Base-by-base conservation (phyloP, 169 alveolate genomes). In the Plasmodium reichenowi region DNA sequence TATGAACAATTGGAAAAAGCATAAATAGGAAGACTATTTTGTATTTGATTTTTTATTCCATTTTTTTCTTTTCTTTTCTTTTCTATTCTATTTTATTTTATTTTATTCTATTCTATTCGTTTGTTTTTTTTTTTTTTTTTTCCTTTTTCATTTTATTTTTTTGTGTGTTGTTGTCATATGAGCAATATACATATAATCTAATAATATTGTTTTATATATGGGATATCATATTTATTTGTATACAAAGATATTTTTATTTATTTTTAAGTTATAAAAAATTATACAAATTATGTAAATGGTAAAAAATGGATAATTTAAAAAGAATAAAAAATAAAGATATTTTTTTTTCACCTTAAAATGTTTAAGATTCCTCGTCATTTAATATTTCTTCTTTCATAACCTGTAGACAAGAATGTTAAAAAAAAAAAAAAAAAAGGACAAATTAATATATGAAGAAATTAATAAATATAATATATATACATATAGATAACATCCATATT, bases 351-450 rank as follows among this genome's bases (percentile, higher is more conserved):
- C 45, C 45, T 50, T 78, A 7, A 43, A 54, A 48, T 12, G 3
- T 68, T 67, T 62, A 83, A 17, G 75, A 83, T 24, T 83, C 91
- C 58, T 83, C 91, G 29, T 83, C 91, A 62, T 83, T 83, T 32
- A 83, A 68, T 54, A 83, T 83, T 68, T 83, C 91, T 56, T 83
- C 91, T 60, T 83, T 83, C 91, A 83, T 83, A 68, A 83, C 72
- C 91, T 83, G 70, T 26, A 68, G 45, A 54, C 22, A 7, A 22
- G 48, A 17, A 50, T 26, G 26, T 32, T 52, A 54, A 52, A 54
- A 58, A 68, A 22, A 32, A n/a, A 2, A 47, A n/a, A 68, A 60
- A 48, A 43, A 64, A 17, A 17, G 13, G 13, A 45, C 9, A 29
- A 73, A 73, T n/a, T n/a, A 56, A 32, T 47, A 12, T 56, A 56